Evolutionary conservation across 2,329 filamentous ascomycete genomes (phyloP).

Genomic region (Aspergillus melleus): DNA sequence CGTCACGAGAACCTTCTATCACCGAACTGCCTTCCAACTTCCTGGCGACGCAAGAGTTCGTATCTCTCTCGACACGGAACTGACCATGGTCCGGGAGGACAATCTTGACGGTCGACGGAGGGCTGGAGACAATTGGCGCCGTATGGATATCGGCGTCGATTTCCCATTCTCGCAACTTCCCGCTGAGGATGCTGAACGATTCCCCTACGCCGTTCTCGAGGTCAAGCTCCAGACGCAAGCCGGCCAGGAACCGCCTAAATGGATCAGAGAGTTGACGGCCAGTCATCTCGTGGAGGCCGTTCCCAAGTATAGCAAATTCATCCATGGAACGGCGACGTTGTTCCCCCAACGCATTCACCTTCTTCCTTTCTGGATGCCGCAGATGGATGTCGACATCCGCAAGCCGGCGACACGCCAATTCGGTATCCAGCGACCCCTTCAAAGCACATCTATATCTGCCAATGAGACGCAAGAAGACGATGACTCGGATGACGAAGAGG

Average conservation of each 20-base stretch:
- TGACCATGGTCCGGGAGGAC: slow-evolving; percentile 93
- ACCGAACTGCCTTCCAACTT: slow-evolving; percentile 95
- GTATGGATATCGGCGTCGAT: slow-evolving; percentile 97
- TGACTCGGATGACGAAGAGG: slow-evolving; percentile 66
- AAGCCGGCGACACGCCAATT: slow-evolving; percentile 88
- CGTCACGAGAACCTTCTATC: slow-evolving; percentile 94
- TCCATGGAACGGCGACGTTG: slow-evolving; percentile 85
- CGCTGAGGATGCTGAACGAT: slow-evolving; percentile 79
- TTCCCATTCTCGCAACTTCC: slow-evolving; percentile 90
- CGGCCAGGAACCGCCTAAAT: slow-evolving; percentile 91
- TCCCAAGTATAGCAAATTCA: slow-evolving; percentile 99
- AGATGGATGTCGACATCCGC: slow-evolving; percentile 97
- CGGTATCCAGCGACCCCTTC: slow-evolving; percentile 78
- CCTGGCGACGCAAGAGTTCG: slow-evolving; percentile 94
- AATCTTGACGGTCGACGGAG: slow-evolving; percentile 79
- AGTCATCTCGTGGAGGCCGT: slow-evolving; percentile 98
- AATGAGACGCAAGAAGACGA: slow-evolving; percentile 74
- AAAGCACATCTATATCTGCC: slow-evolving; percentile 72
- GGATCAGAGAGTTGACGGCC: slow-evolving; percentile 89
- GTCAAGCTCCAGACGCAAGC: slow-evolving; percentile 97
- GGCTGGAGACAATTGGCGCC: slow-evolving; percentile 86
- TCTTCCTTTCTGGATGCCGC: slow-evolving; percentile 94
- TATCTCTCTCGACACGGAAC: slow-evolving; percentile 93
- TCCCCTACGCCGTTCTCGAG: slow-evolving; percentile 94
- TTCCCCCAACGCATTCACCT: slow-evolving; percentile 87